phyloP scores from a whole-genome alignment of 257 asterid species.

The Primulina eburnea region DNA sequence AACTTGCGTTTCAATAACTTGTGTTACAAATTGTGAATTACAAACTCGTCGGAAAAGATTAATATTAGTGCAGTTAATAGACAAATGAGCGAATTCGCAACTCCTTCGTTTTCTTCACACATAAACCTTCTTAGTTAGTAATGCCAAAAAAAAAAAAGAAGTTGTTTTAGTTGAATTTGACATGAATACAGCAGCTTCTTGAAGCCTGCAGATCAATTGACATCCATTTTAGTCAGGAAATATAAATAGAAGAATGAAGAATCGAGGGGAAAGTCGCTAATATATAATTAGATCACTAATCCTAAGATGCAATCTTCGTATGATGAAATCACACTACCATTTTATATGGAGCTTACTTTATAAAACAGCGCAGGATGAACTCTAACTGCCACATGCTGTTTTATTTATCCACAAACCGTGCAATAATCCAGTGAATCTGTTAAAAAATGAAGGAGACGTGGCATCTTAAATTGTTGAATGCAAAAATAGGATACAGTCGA shows the following conservation, averaged over 20 bases:
- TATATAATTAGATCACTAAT: not conserved
- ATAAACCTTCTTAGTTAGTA: not conserved
- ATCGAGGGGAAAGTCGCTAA: not conserved
- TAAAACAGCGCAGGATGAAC: not conserved
- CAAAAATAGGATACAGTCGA: not conserved
- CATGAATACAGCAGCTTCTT: not conserved
- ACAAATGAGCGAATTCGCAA: too few species aligned
- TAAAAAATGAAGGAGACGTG: not conserved
- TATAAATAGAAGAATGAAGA: not conserved
- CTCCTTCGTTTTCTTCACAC: not conserved
- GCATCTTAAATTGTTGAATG: not conserved
- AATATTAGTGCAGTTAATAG: too few species aligned
- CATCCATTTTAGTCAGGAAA: not conserved
- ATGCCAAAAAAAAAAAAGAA: too few species aligned
- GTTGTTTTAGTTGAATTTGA: not conserved
- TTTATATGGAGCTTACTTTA: slow-evolving; percentile 12
- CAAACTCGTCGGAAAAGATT: too few species aligned
- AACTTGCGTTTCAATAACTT: too few species aligned
- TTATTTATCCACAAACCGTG: slow-evolving; percentile 43
- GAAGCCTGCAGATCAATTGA: not conserved
- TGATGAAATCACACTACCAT: slow-evolving; percentile 15
- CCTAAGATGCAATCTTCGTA: not conserved
- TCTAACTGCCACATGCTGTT: not conserved
- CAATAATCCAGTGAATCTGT: slow-evolving; percentile 61
- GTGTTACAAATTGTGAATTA: too few species aligned